Percentiles rank a stretch among this genome's conserved stretches.
These are phyloP conservation scores for Trichosanthes cucumerina DNA, from an alignment of 306 rosid genomes.

Conservation along the genomic window DNA sequence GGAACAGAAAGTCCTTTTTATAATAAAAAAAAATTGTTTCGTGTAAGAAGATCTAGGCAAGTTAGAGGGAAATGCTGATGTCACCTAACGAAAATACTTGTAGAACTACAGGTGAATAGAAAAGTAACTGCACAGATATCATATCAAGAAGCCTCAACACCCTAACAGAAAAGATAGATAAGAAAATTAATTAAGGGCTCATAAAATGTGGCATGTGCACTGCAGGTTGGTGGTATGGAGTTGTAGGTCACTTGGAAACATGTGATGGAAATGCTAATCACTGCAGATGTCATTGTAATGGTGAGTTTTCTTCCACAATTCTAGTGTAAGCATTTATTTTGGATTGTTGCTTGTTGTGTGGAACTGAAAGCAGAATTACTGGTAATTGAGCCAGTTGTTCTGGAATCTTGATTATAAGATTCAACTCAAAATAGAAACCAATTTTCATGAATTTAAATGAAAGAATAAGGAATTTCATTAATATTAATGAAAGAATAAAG, in stretches of 20 bases:
- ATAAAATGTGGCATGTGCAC: conserved; percentile 18
- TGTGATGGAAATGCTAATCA: conserved; percentile 63
- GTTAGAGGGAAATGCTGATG: background rate
- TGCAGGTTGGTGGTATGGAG: conserved; percentile 99
- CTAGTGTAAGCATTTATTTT: conserved; percentile 6
- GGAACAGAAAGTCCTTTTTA: background rate
- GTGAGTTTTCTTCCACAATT: conserved; percentile 42
- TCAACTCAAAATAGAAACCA: background rate
- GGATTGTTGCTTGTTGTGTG: background rate
- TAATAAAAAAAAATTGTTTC: background rate
- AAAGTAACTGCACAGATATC: background rate
- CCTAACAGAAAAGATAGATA: background rate
- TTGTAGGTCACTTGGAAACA: conserved; percentile 85
- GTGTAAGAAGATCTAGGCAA: background rate
- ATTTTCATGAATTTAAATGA: background rate
- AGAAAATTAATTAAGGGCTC: conserved; percentile 12
- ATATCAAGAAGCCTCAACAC: background rate
- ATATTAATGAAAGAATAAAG: background rate
- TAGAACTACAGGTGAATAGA: background rate
- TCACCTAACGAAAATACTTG: background rate
- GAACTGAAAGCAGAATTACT: conserved; percentile 2
- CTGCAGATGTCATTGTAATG: conserved; percentile 64
- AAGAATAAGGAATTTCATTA: background rate
- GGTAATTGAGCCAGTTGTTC: background rate
- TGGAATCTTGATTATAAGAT: background rate